Conservation (phyloP, 1,284 basidiomycete genomes). For the Anthracocystis setariae region DNA sequence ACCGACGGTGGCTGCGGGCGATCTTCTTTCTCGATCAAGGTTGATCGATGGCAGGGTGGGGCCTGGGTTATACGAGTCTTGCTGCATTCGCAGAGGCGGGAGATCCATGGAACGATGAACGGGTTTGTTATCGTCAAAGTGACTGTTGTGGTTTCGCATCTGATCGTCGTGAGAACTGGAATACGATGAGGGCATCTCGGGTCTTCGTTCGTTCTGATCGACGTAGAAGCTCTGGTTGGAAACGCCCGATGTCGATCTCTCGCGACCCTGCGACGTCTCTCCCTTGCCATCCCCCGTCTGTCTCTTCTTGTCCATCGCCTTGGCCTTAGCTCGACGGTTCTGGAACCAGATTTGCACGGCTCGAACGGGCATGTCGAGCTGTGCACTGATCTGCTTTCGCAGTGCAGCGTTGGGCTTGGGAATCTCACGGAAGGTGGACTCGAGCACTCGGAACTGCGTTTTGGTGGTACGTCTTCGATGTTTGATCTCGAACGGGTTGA, state of each 20-base stretch:
- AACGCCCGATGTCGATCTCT: conserved; percentile 5
- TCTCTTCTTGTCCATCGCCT: conserved; percentile 50
- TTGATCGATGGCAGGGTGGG: conserved; percentile 5
- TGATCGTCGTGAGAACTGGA: conserved; percentile 2
- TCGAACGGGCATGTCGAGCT: conserved; percentile 58
- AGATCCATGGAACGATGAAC: conserved; percentile 16
- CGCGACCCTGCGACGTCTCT: background rate
- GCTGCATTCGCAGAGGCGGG: conserved; percentile 18
- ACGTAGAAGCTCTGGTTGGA: conserved; percentile 7
- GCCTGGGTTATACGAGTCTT: background rate
- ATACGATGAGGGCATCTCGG: conserved; percentile 4
- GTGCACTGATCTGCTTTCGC: conserved; percentile 49
- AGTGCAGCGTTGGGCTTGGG: conserved; percentile 58
- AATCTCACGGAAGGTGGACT: conserved; percentile 55
- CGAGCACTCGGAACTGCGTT: conserved; percentile 57
- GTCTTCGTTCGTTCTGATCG: conserved; percentile 5
- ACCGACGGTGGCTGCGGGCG: background rate
- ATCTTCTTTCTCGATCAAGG: conserved; percentile 3
- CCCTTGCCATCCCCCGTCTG: background rate
- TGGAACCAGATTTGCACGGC: conserved; percentile 63
- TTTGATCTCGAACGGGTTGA: conserved; percentile 63
- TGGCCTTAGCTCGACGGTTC: conserved; percentile 60
- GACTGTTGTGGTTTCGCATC: background rate
- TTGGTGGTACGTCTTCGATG: conserved; percentile 60
- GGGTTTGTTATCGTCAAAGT: background rate